Base-by-base conservation (phyloP, 352 stramenopile genomes). In the Phytopythium helicoides region DNA sequence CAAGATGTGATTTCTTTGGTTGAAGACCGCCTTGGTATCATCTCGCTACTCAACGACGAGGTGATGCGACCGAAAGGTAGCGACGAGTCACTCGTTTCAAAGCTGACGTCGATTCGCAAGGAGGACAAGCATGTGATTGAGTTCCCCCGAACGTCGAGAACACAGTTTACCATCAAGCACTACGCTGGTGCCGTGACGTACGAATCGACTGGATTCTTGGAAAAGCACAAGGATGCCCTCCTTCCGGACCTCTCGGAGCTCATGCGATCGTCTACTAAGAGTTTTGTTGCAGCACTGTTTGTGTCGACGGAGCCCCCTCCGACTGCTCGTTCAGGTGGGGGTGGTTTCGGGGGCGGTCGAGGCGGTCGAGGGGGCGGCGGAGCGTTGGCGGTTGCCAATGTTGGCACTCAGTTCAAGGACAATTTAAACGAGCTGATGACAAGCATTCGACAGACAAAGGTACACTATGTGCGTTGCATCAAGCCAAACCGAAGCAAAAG, bases 381-480 rank as follows among this genome's bases (percentile, higher is more conserved):
- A 40, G 75, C 78, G 34, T 48, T 90, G 22, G 81, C 78, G n/a
- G 68, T 90, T 40, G 76, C 70, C 14, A 94, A 74, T 12, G 82
- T 92, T 38, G 82, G 80, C 22, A 94, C 81, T 15, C 86, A 99
- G 62, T 99, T 99, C 70, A 95, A 95, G 49, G 81, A 92, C 44
- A 97, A 96, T 68, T 69, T 99, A 10, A 77, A 65, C 12, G 78
- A 96, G 52, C 77, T 99, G 40, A 97, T 99, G 62, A 87, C 80
- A n/a, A 97, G 92, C 34, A 94, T 99, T 28, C 90, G 98, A 59
- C 75, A 76, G 6, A 99, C 95, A 0, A 87, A 97, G 50, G 95
- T 98, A 15, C 97, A 99, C 64, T 99, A 99, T 62, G 96, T 99
- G 45, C 87, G 97, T 35, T 99, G 97, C 72, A 98, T 99, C 54